Conservation (phyloP, 2,329 filamentous ascomycete genomes). For the Rhynchosporium graminicola region DNA sequence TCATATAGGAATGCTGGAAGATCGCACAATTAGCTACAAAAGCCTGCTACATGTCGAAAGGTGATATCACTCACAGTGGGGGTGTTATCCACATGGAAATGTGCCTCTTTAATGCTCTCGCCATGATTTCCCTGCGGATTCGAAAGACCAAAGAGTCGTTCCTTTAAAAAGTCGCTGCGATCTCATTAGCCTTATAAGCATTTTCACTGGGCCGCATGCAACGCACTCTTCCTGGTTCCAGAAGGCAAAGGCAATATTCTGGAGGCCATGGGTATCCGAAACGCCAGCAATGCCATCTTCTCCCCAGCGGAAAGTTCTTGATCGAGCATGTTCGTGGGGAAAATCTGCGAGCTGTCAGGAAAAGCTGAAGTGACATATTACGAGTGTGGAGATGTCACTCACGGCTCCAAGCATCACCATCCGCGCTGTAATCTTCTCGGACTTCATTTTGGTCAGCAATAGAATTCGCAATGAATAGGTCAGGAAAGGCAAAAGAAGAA, state of each 20-base stretch:
- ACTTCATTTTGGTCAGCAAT: constrained; percentile 50
- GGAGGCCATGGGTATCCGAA: constrained; percentile 83
- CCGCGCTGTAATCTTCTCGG: constrained; percentile 85
- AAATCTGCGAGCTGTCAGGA: constrained; percentile 64
- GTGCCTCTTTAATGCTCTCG: constrained; percentile 93
- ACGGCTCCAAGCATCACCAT: constrained; percentile 96
- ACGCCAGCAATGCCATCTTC: constrained; percentile 97
- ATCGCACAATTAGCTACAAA: constrained; percentile 20
- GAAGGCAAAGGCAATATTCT: constrained; percentile 94
- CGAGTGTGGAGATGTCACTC: constrained; percentile 46
- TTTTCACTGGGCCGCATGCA: not conserved
- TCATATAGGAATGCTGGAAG: constrained; percentile 92
- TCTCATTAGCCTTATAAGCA: constrained; percentile 38
- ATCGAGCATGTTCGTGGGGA: constrained; percentile 87
- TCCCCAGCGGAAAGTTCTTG: constrained; percentile 89
- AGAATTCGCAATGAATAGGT: not conserved
- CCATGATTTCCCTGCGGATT: constrained; percentile 98
- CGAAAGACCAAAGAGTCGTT: constrained; percentile 90
- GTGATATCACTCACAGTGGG: constrained; percentile 48
- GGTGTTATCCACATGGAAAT: constrained; percentile 95
- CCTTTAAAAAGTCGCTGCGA: constrained; percentile 83
- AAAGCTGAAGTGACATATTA: constrained; percentile 23
- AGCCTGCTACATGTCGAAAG: not conserved
- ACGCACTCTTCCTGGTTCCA: constrained; percentile 95
- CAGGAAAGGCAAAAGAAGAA: not conserved